Percentiles rank a stretch among this genome's conserved stretches.
phyloP scores from a whole-genome alignment of 768 basidiomycete species.

The Phylloporus sp. region DNA sequence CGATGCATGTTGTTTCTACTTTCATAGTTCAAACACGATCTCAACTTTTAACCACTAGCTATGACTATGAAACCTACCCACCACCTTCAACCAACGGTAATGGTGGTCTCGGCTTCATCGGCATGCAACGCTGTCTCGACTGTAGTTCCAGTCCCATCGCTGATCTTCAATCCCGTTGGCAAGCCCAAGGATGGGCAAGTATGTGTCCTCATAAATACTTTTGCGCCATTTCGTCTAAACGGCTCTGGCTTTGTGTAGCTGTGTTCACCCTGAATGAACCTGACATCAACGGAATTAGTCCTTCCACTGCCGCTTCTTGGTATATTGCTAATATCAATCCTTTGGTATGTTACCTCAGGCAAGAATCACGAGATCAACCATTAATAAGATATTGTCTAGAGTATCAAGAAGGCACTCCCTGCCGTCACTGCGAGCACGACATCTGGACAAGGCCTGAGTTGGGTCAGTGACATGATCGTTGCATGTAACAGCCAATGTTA shows the following conservation, averaged over 20 bases:
- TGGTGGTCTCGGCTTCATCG: conserved; percentile 37
- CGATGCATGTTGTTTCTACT: conserved; percentile 23
- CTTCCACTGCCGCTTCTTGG: conserved; percentile 33
- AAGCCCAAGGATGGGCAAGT: conserved; percentile 32
- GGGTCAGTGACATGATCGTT: conserved; percentile 33
- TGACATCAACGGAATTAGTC: conserved; percentile 28
- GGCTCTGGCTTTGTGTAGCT: conserved; percentile 8
- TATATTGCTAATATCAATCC: conserved; percentile 37
- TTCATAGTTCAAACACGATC: background rate
- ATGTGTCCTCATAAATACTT: conserved; percentile 1
- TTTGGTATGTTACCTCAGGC: conserved; percentile 22
- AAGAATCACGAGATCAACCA: background rate
- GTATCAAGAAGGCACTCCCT: conserved; percentile 38
- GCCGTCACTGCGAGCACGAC: conserved; percentile 33
- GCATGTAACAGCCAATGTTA: conserved; percentile 35
- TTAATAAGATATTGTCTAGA: conserved; percentile 13
- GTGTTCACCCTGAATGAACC: conserved; percentile 38
- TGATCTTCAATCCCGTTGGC: conserved; percentile 30
- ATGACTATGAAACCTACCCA: conserved; percentile 36
- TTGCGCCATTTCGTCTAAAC: background rate
- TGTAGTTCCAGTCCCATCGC: conserved; percentile 36
- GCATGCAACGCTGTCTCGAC: conserved; percentile 37
- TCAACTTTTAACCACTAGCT: background rate
- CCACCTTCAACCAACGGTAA: conserved; percentile 34
- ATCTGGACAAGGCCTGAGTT: conserved; percentile 33